Base-by-base conservation (phyloP, 768 basidiomycete species). In the Tulasnella sp. region DNA sequence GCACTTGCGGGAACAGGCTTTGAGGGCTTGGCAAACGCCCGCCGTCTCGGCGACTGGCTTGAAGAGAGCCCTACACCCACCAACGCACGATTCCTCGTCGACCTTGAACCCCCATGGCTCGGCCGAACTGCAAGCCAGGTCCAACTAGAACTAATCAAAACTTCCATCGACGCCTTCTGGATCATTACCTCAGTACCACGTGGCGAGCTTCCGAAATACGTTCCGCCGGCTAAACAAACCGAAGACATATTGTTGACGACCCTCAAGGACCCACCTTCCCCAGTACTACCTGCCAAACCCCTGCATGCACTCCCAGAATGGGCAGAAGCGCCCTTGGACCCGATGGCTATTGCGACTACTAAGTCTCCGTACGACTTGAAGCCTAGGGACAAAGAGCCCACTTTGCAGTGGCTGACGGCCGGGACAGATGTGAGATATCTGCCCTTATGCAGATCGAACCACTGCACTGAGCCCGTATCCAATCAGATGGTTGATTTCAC, bases 181-280 rank as follows among this genome's bases (percentile, higher is more conserved):
- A 67, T 80, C 31, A 78, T 79, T 71, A 80, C 79, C 1, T 75
- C 80, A 31, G 71, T 78, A n/a, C 80, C 80, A 19, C 49, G 74
- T 17, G 73, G 29, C 37, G 39, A 69, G 34, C 34, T 80, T 17
- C 80, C 80, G 19, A 29, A 75, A 36, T 52, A 73, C 25, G 64
- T 39, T 37, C 42, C 77, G 38, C 74, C 75, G 3, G 64, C 71
- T n/a, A 25, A 71, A 34, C 29, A 69, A 31, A 31, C 34, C 25
- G 25, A 37, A 36, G 68, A 37, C 68, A 69, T 69, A 69, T 4
- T 69, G 29, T 14, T 37, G 4, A 40, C 68, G 2, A 69, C 36
- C 3, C 68, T 37, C 34, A 37, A 37, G 36, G 29, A 69, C 68
- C n/a, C 34, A 37, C 3, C 68, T 31, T 69, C 68, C 11, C 68